Conservation (phyloP, 2,329 filamentous ascomycete genomes). For the Pezicula neosporulosa region DNA sequence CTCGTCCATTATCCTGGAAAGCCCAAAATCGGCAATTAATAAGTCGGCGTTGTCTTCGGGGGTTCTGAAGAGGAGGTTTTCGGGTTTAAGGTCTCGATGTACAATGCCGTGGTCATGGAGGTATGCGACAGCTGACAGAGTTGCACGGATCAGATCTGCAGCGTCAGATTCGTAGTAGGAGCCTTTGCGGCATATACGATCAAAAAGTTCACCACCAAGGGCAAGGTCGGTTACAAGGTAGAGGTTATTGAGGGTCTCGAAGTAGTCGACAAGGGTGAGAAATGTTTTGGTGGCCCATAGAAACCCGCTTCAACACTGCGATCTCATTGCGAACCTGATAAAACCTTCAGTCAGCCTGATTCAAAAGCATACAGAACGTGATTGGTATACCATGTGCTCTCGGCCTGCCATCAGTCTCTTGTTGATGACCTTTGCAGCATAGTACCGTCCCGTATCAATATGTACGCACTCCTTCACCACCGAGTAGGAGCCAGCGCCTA, state of each 20-base stretch:
- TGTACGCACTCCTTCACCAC: constrained; percentile 99
- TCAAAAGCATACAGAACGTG: constrained; percentile 1
- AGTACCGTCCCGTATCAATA: constrained; percentile 95
- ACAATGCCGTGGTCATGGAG: constrained; percentile 98
- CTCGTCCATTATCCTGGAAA: constrained; percentile 97
- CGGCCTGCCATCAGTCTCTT: constrained; percentile 96
- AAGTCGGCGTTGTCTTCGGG: constrained; percentile 97
- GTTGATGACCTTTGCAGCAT: constrained; percentile 99
- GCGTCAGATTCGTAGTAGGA: constrained; percentile 98
- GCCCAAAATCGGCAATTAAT: constrained; percentile 93
- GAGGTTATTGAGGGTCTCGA: constrained; percentile 99
- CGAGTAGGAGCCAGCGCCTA: constrained; percentile 95
- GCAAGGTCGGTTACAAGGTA: constrained; percentile 97
- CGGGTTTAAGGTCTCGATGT: constrained; percentile 94
- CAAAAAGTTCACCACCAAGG: constrained; percentile 93
- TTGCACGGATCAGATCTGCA: constrained; percentile 89
- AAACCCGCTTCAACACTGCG: constrained; percentile 94
- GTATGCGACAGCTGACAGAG: constrained; percentile 95
- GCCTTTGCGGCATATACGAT: constrained; percentile 97
- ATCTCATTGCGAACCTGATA: constrained; percentile 94
- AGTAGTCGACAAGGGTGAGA: constrained; percentile 95
- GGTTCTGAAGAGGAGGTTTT: constrained; percentile 94
- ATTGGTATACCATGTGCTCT: constrained; percentile 82
- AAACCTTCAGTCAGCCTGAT: constrained; percentile 3
- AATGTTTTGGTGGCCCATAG: constrained; percentile 98